Evolutionary conservation across 305 asterid genomes (phyloP), one percentile per base, ranked within the genome.

Genomic region (Vinca major): DNA sequence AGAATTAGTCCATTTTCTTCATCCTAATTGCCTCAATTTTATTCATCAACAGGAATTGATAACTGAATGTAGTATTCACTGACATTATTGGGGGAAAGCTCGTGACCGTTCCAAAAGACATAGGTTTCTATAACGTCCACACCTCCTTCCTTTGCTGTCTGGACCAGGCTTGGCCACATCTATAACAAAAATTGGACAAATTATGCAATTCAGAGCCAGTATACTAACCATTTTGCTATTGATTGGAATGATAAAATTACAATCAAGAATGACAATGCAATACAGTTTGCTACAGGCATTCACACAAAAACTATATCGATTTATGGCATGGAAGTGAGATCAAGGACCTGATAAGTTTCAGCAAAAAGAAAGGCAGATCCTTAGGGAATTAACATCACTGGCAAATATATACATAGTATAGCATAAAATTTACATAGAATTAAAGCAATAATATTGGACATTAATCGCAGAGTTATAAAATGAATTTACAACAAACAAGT

Each of bases 91-190:
- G 96, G 96, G 53, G 91, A 86, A 74, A 77, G 92, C 79, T 91
- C 95, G 40, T 91, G 98, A 12, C 98, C 98, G 41, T 91, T 89
- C 98, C 98, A 91, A 72, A 91, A 91, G 43, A 91, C 98, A 51
- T 91, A 89, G 41, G 98, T 91, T 63, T 91, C 98, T 14, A 91
- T 91, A 71, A 75, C 89, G 70, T 89, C 86, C 7, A 78, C 93
- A 21, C 95, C 96, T 65, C 98, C 98, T 78, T 91, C 89, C 76
- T 89, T 91, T 0, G 98, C 98, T 73, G 85, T 69, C 57, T 83
- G 85, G 3, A 91, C 95, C 47, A 91, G 74, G 20, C 86, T 90
- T 21, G 98, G 95, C 98, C 98, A 91, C 95, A 91, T 91, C 98
- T 91, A 58, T 53, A n/a, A 17, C 33, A 26, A 10, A 58, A 58